Percentiles rank a stretch among this genome's conserved stretches.
Conservation (phyloP, 345 rosid genomes). For the Viola odorata region DNA sequence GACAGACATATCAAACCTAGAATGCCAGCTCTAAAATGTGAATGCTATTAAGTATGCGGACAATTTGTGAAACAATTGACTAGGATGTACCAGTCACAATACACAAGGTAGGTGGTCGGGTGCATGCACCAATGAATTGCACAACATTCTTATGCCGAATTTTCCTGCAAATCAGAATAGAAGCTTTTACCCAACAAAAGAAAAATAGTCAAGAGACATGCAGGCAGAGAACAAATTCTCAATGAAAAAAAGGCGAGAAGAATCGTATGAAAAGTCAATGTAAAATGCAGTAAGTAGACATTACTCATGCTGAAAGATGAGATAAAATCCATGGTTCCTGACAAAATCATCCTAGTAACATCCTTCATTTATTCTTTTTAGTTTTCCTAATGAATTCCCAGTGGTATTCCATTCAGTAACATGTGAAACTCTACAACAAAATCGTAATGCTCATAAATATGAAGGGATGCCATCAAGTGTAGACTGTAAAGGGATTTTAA, state of each 20-base stretch:
- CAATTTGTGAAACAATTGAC: slow-evolving; percentile 3
- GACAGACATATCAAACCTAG: not conserved
- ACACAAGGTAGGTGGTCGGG: slow-evolving; percentile 74
- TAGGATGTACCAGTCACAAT: slow-evolving; percentile 75
- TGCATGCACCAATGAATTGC: slow-evolving; percentile 93
- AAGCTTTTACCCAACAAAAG: slow-evolving; percentile 7
- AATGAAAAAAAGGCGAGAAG: not conserved
- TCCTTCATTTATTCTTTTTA: too few species aligned
- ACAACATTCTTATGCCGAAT: slow-evolving; percentile 88
- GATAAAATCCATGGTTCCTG: too few species aligned
- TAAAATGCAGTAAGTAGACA: not conserved
- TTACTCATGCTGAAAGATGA: too few species aligned
- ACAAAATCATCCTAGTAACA: too few species aligned
- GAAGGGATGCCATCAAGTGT: not conserved
- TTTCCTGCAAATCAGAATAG: slow-evolving; percentile 49
- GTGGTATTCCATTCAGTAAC: too few species aligned
- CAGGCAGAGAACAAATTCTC: slow-evolving; percentile 2
- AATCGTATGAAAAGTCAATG: slow-evolving; percentile 3
- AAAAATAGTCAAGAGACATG: slow-evolving; percentile 8
- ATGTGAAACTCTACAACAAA: too few species aligned
- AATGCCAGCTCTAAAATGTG: not conserved
- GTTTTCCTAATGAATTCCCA: too few species aligned
- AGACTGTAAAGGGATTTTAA: not conserved
- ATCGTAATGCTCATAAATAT: not conserved
- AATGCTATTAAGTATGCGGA: not conserved